These are phyloP conservation scores for Phaeosphaeriaceae sp. DNA, from an alignment of 2,329 filamentous ascomycete genomes.

Conservation along the genomic window DNA sequence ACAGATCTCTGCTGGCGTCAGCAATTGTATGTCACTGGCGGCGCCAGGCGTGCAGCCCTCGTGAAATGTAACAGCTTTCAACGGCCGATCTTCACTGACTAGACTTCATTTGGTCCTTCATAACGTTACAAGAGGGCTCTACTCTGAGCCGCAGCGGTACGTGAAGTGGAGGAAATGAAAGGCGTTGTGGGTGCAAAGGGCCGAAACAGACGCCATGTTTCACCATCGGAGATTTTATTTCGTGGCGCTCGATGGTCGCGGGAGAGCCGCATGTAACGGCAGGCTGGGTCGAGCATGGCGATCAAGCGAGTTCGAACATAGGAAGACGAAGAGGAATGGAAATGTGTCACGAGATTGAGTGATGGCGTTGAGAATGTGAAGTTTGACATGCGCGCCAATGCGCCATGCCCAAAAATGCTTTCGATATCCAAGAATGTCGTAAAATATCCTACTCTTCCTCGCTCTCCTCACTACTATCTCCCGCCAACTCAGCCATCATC, in stretches of 20 bases:
- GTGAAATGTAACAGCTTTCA: constrained; percentile 1
- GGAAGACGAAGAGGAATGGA: no score
- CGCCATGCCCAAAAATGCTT: no score
- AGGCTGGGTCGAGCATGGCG: no score
- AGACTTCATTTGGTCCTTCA: neutral
- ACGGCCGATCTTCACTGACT: neutral
- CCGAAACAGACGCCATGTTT: neutral
- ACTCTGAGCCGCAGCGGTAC: neutral
- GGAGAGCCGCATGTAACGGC: neutral
- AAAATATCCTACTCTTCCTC: constrained; percentile 48
- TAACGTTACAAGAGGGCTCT: neutral
- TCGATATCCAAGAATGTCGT: no score
- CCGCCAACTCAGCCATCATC: constrained; percentile 51
- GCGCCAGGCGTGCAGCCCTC: neutral
- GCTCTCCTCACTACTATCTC: constrained; percentile 51
- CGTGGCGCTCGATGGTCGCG: neutral
- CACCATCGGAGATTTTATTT: neutral
- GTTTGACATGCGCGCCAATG: no score
- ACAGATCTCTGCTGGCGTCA: neutral
- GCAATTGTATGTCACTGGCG: neutral
- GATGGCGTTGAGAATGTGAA: no score
- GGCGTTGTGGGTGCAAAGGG: neutral
- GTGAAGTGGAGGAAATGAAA: neutral
- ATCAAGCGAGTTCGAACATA: no score
- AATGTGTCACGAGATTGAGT: no score